These are phyloP conservation scores for Kluyveromyces nonfermentans DNA, from an alignment of 805 yeast genomes.

Conservation along the genomic window DNA sequence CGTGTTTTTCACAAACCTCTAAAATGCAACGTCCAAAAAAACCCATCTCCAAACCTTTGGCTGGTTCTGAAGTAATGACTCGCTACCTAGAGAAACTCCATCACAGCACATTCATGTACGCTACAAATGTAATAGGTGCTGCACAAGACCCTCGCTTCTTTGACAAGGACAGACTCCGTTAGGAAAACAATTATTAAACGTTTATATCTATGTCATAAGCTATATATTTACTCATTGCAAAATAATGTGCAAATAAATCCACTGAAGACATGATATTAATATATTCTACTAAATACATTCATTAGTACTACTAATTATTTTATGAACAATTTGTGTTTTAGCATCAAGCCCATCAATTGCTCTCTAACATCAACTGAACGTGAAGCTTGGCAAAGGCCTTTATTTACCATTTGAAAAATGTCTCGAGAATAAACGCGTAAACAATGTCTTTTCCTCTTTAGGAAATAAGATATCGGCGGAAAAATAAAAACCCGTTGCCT, in stretches of 20 bases:
- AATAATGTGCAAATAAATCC: too few relatives aligned
- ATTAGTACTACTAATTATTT: too few relatives aligned
- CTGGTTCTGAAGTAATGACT: conserved; percentile 71
- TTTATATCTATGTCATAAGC: too few relatives aligned
- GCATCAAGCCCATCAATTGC: neutral
- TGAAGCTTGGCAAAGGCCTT: too few relatives aligned
- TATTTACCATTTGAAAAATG: too few relatives aligned
- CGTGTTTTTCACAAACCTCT: neutral
- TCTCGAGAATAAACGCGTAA: neutral
- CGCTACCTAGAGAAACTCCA: conserved; percentile 68
- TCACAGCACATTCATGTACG: conserved; percentile 47
- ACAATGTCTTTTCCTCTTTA: neutral
- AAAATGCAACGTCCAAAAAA: neutral
- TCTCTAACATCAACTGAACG: too few relatives aligned
- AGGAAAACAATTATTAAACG: neutral
- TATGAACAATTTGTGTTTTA: too few relatives aligned
- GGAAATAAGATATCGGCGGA: neutral
- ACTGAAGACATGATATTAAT: too few relatives aligned
- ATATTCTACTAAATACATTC: too few relatives aligned
- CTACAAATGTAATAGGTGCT: conserved; percentile 44
- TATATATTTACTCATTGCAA: neutral
- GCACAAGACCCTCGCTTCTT: conserved; percentile 22
- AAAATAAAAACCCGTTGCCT: too few relatives aligned
- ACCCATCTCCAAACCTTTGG: conserved; percentile 19
- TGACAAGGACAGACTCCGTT: conserved; percentile 9